Evolutionary conservation across 2,329 filamentous ascomycete species (phyloP).

Genomic region (Nemania bipapillata): DNA sequence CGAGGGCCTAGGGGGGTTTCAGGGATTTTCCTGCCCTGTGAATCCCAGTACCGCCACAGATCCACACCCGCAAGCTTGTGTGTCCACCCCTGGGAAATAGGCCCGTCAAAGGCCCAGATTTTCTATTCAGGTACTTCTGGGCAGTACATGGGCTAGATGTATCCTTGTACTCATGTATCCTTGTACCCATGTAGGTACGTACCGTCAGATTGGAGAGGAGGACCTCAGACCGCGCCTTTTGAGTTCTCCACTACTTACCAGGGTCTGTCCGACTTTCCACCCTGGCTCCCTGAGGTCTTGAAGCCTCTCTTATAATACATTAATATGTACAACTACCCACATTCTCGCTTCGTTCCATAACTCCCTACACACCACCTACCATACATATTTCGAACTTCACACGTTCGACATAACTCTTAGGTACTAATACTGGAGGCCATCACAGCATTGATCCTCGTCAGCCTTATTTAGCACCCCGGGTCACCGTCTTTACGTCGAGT

Average conservation of each 20-base stretch:
- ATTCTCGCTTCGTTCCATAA: constrained; percentile 39
- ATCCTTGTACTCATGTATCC: constrained; percentile 38
- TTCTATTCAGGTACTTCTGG: constrained; percentile 35
- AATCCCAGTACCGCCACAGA: constrained; percentile 47
- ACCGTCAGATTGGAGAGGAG: constrained; percentile 37
- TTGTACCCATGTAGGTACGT: constrained; percentile 34
- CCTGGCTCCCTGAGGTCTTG: constrained; percentile 36
- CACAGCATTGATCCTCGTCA: constrained; percentile 43
- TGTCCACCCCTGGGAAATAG: constrained; percentile 34
- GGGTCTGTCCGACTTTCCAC: constrained; percentile 39
- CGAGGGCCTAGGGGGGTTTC: constrained; percentile 40
- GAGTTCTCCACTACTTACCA: constrained; percentile 41
- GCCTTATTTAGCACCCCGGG: constrained; percentile 35
- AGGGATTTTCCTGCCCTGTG: constrained; percentile 44
- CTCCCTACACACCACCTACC: constrained; percentile 38
- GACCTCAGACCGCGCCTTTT: constrained; percentile 49
- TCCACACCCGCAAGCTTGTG: constrained; percentile 35
- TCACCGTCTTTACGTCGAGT: constrained; percentile 32
- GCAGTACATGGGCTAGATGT: constrained; percentile 34
- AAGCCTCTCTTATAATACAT: constrained; percentile 50
- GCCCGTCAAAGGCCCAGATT: constrained; percentile 33
- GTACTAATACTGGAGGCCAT: constrained; percentile 35
- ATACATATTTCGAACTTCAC: constrained; percentile 43
- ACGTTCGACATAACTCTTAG: constrained; percentile 39
- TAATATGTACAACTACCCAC: constrained; percentile 53